Base-by-base conservation (phyloP, 2,329 filamentous ascomycete genomes). In the Cytospora leucostoma region DNA sequence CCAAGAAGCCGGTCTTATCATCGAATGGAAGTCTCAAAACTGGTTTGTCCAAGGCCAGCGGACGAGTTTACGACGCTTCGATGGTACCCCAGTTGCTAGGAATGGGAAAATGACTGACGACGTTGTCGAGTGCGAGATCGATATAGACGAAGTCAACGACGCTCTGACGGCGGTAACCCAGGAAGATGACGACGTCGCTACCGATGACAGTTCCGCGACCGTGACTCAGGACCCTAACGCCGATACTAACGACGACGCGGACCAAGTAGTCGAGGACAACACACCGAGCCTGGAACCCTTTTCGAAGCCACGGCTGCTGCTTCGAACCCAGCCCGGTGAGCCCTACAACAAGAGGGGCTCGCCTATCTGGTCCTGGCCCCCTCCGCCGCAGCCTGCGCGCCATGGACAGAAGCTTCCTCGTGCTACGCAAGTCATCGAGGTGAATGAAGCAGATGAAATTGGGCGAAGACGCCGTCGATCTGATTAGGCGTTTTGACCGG, bases 1-100 rank as follows among this genome's bases (percentile, higher is more conserved):
- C 1, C 5, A 37, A 33, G 58, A 58, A 34, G 33, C 52, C 4
- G 60, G 60, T 3, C 54, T 62, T n/a, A 0, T 10, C 0, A 34
- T 62, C 3, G 11, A 21, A n/a, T 47, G 35, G 21, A 7, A 51
- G 10, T 33, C 27, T 4, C 35, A 19, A 2, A 10, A 58, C 1
- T 62, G 60, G 60, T 62, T 52, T 12, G 13, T 32, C 0, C 8
- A 15, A 1, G 60, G 60, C 1, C 5, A 58, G 38, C 12, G 60
- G 4, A 3, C 34, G 2, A 8, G 40, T 11, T 17, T 62, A 2
- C 53, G 44, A 1, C 15, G 3, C 15, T 7, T 10, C n/a, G 21
- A 37, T 19, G 10, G 38, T 19, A 21, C 27, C 44, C 2, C 8
- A 21, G n/a, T 47, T 10, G 8, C 15, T 1, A 1, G n/a, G 0